Conservation (phyloP, 257 asterid species). For the Lycium barbarum region DNA sequence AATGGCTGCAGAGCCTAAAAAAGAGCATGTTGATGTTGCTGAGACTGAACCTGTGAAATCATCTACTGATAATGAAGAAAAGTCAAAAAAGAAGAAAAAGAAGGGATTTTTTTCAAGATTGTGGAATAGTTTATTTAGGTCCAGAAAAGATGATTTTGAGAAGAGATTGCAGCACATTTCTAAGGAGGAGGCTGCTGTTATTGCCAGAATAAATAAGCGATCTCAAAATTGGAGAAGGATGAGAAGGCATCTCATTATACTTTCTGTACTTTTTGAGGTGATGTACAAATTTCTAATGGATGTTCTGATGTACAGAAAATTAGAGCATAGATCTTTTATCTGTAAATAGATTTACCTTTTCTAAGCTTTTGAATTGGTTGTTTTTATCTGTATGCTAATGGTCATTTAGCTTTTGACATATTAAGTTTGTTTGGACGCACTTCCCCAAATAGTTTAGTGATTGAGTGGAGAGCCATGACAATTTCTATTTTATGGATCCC, state of each 20-base stretch:
- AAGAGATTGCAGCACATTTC: conserved; percentile 82
- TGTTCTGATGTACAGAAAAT: neutral
- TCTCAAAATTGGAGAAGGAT: conserved; percentile 69
- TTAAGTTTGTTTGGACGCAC: neutral
- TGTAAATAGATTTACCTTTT: neutral
- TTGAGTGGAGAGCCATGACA: neutral
- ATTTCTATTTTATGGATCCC: neutral
- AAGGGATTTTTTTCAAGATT: conserved; percentile 75
- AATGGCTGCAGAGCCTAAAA: conserved; percentile 68
- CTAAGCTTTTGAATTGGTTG: conserved; percentile 24
- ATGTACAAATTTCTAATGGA: conserved; percentile 21
- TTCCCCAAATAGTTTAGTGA: neutral
- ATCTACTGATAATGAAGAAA: conserved; percentile 50
- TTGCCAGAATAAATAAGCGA: conserved; percentile 69
- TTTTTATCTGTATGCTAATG: neutral
- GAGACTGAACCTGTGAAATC: conserved; percentile 41
- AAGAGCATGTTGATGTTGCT: conserved; percentile 50
- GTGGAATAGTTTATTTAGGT: conserved; percentile 73
- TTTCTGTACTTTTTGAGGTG: conserved; percentile 81
- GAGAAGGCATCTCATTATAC: conserved; percentile 61
- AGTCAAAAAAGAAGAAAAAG: conserved; percentile 58
- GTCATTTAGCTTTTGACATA: neutral
- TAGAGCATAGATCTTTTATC: neutral
- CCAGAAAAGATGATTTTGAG: conserved; percentile 76
- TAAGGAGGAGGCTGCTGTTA: conserved; percentile 87